These are phyloP conservation scores for Podaxis carcinomalis DNA, from an alignment of 768 basidiomycete species.

Conservation along the genomic window DNA sequence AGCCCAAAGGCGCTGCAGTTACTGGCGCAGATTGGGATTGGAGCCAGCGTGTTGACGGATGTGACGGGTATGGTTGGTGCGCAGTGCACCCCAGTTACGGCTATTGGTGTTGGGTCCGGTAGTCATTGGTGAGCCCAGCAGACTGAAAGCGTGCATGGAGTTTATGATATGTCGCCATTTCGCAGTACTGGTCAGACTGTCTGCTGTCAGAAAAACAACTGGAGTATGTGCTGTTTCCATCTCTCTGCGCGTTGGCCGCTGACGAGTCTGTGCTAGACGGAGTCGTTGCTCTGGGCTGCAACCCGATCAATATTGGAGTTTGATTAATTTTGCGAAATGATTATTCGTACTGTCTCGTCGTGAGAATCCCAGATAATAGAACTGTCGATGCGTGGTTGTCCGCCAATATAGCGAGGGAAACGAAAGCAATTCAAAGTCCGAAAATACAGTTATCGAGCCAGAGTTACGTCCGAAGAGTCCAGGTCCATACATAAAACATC, in stretches of 20 bases:
- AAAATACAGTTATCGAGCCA: background rate
- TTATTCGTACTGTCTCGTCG: background rate
- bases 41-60: background rate
- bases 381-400: background rate
- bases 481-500: background rate
- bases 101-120: background rate
- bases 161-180: background rate
- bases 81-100: background rate
- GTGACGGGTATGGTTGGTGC: constrained; percentile 1
- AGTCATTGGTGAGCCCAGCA: background rate
- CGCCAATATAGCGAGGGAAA: background rate
- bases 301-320: background rate
- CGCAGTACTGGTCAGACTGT: background rate
- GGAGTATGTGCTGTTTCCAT: background rate
- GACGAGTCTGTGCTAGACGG: background rate
- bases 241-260: background rate
- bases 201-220: background rate
- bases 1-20: background rate
- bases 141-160: background rate
- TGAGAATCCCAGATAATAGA: background rate
- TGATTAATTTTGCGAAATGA: background rate
- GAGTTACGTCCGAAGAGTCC: background rate
- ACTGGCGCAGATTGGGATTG: background rate
- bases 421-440: background rate
- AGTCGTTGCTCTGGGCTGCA: constrained; percentile 1